These are phyloP conservation scores for Podaxis sp. DNA, from an alignment of 768 basidiomycete genomes.

Conservation along the genomic window DNA sequence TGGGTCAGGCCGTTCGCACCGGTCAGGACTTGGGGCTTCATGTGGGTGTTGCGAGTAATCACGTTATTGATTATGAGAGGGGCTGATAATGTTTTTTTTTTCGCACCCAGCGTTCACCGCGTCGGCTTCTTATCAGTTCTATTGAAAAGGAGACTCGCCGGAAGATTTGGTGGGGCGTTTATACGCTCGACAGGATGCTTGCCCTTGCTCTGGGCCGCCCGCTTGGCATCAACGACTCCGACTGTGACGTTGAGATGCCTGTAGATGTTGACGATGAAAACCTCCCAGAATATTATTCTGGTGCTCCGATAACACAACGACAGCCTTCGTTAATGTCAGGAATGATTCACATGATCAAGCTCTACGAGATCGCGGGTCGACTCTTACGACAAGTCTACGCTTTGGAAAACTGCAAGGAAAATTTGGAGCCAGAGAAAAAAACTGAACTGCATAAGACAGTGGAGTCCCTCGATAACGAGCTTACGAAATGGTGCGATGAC, in stretches of 20 bases:
- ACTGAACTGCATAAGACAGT: slow-evolving; percentile 76
- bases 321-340: slow-evolving; percentile 79
- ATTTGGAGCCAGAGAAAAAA: slow-evolving; percentile 70
- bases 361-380: slow-evolving; percentile 84
- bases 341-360: slow-evolving; percentile 66
- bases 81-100: slow-evolving; percentile 19
- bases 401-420: slow-evolving; percentile 72
- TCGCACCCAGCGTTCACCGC: slow-evolving; percentile 68
- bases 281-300: slow-evolving; percentile 69
- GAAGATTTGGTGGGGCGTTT: slow-evolving; percentile 95
- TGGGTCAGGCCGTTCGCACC: slow-evolving; percentile 86
- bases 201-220: slow-evolving; percentile 88
- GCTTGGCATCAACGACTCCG: slow-evolving; percentile 83
- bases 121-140: slow-evolving; percentile 62
- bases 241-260: slow-evolving; percentile 88
- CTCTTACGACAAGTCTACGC: slow-evolving; percentile 83
- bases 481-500: slow-evolving; percentile 82
- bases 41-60: slow-evolving; percentile 46
- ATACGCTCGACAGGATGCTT: slow-evolving; percentile 88
- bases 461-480: slow-evolving; percentile 71
- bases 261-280: slow-evolving; percentile 80
- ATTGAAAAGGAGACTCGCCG: slow-evolving; percentile 87
- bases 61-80: slow-evolving; percentile 10
- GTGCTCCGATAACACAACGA: slow-evolving; percentile 52
- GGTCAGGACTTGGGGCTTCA: slow-evolving; percentile 92